Conservation (phyloP, 805 yeast species). For the Hanseniaspora hatyaiensis region DNA sequence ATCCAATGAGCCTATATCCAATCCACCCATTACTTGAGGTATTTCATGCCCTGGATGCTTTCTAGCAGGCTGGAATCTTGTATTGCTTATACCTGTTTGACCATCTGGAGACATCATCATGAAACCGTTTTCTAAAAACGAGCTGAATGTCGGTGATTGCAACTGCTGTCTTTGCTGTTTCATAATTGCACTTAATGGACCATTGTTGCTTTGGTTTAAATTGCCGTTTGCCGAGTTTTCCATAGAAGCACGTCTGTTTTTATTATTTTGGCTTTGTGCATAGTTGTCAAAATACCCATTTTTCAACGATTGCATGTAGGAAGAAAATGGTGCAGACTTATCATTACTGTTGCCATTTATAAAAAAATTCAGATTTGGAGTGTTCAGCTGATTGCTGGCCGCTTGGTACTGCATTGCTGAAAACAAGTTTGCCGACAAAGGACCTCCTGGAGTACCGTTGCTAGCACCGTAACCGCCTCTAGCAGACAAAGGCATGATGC, state of each 20-base stretch:
- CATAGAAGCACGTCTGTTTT: neutral
- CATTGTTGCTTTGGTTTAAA: neutral
- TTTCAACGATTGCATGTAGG: slow-evolving; percentile 2
- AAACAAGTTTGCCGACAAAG: slow-evolving; percentile 14
- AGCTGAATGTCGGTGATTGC: slow-evolving; percentile 11
- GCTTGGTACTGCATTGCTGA: slow-evolving; percentile 11
- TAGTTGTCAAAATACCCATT: slow-evolving; percentile 4
- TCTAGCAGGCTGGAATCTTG: neutral
- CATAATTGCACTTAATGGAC: neutral
- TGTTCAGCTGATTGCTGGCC: slow-evolving; percentile 6
- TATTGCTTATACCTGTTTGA: neutral
- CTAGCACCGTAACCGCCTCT: neutral
- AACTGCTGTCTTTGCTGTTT: neutral
- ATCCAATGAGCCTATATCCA: slow-evolving; percentile 2
- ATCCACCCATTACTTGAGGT: neutral
- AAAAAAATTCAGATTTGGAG: slow-evolving; percentile 11
- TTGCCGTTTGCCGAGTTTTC: neutral
- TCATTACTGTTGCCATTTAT: neutral
- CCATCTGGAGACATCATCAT: slow-evolving; percentile 14
- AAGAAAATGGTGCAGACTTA: neutral
- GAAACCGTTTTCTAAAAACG: slow-evolving; percentile 12
- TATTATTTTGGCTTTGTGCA: neutral
- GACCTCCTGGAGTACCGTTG: slow-evolving; percentile 7
- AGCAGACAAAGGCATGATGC: slow-evolving; percentile 9
- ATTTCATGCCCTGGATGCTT: too few relatives aligned